Conservation (phyloP, 352 stramenopile genomes). For the Phytophthora sansomeana region DNA sequence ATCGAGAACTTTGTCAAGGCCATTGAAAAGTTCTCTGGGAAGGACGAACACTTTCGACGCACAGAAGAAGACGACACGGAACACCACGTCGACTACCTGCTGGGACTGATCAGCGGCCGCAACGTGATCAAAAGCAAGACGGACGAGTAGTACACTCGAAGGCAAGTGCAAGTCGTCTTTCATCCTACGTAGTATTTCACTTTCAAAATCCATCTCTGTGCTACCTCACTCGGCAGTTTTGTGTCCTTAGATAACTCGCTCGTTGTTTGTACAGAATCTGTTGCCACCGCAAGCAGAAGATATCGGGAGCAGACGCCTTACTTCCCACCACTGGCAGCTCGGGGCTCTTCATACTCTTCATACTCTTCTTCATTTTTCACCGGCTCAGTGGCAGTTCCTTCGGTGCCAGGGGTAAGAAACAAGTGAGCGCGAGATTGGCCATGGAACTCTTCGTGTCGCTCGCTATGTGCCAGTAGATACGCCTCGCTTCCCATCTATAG, state of each 20-base stretch:
- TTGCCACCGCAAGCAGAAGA: neutral
- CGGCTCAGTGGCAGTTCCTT: slow-evolving; percentile 14
- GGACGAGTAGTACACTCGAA: slow-evolving; percentile 44
- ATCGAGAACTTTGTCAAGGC: slow-evolving; percentile 15
- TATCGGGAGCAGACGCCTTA: slow-evolving; percentile 4
- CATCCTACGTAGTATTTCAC: neutral
- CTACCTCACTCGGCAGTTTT: neutral
- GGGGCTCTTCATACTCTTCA: slow-evolving; percentile 32
- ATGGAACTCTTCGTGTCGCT: slow-evolving; percentile 34
- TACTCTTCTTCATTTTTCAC: slow-evolving; percentile 29
- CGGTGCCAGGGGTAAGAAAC: slow-evolving; percentile 28
- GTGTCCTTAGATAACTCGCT: slow-evolving; percentile 12
- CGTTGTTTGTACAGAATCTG: slow-evolving; percentile 11
- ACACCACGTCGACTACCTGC: slow-evolving; percentile 2
- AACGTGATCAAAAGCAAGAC: neutral
- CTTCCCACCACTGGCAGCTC: slow-evolving; percentile 32
- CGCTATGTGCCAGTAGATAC: slow-evolving; percentile 69
- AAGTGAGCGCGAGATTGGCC: slow-evolving; percentile 31
- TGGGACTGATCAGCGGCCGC: slow-evolving; percentile 2
- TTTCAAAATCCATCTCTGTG: neutral
- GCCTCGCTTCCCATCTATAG: slow-evolving; percentile 73
- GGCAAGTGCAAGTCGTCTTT: slow-evolving; percentile 12
- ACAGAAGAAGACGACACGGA: slow-evolving; percentile 20
- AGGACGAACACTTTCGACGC: slow-evolving; percentile 7
- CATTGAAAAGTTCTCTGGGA: slow-evolving; percentile 4